Conservation (phyloP, 139 green algal species). For the Mychonastes homosphaera region DNA sequence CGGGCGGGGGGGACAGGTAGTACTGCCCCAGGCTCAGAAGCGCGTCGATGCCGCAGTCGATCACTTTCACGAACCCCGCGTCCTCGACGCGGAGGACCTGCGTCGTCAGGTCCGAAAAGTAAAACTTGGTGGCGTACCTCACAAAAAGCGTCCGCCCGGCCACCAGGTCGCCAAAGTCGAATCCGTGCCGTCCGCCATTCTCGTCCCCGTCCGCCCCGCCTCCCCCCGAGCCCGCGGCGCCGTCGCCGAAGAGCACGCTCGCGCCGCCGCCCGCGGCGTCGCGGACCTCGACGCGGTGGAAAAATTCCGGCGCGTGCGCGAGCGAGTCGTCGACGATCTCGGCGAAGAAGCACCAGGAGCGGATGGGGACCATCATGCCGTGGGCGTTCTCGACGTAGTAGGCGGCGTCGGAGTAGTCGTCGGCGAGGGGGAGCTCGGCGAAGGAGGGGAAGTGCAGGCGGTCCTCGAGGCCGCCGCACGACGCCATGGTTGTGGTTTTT, state of each 20-base stretch:
- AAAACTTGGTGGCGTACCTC: slow-evolving; percentile 34
- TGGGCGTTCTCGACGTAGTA: not conserved
- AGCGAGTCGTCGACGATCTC: slow-evolving; percentile 38
- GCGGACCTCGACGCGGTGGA: slow-evolving; percentile 32
- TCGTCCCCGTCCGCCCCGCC: not conserved
- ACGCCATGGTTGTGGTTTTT: too few species aligned
- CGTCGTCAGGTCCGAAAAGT: slow-evolving; percentile 38
- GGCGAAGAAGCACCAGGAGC: slow-evolving; percentile 35
- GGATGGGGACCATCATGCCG: not conserved
- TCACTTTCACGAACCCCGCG: slow-evolving; percentile 22
- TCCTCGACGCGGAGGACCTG: slow-evolving; percentile 23
- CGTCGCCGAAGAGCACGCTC: slow-evolving; percentile 27
- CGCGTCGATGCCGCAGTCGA: slow-evolving; percentile 25
- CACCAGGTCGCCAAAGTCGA: slow-evolving; percentile 20
- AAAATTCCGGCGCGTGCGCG: slow-evolving; percentile 17
- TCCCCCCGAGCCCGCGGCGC: slow-evolving; percentile 1
- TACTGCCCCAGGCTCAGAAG: slow-evolving; percentile 28
- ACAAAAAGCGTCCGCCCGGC: slow-evolving; percentile 36
- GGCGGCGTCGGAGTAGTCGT: slow-evolving; percentile 15
- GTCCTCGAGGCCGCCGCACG: slow-evolving; percentile 28
- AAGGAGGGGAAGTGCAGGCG: slow-evolving; percentile 33
- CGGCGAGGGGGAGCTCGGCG: slow-evolving; percentile 25
- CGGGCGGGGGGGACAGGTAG: slow-evolving; percentile 15
- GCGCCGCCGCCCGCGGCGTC: slow-evolving; percentile 28
- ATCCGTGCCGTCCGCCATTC: not conserved